Evolutionary conservation across 306 rosid genomes (phyloP).

Genomic region (Lagenaria siceraria): DNA sequence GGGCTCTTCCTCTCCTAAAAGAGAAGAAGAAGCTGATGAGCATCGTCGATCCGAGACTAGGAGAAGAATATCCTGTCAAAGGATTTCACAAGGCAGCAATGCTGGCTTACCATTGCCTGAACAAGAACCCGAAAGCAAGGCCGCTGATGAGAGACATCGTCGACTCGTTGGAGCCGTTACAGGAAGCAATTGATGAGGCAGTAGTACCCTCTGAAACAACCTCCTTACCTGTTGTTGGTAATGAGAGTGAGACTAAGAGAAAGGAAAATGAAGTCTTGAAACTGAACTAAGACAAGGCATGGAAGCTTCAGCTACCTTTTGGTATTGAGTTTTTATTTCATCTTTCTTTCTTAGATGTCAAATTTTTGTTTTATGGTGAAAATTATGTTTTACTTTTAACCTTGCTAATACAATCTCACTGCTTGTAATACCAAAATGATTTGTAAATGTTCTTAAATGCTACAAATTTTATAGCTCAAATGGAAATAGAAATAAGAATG

Average conservation of each 20-base stretch:
- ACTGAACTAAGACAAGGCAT: background rate
- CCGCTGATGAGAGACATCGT: constrained; percentile 94
- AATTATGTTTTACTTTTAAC: background rate
- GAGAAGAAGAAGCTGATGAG: constrained; percentile 73
- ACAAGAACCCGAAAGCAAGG: constrained; percentile 91
- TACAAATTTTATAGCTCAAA: background rate
- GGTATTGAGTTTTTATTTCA: no score
- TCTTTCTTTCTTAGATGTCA: background rate
- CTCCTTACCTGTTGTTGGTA: constrained; percentile 33
- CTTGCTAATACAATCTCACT: background rate
- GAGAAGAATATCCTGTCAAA: constrained; percentile 66
- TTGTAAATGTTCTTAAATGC: background rate
- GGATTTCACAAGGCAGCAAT: constrained; percentile 83
- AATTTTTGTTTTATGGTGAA: background rate
- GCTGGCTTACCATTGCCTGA: constrained; percentile 89
- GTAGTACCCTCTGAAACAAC: constrained; percentile 28
- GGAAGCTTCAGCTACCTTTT: background rate
- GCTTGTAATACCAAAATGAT: background rate
- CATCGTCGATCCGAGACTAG: constrained; percentile 74
- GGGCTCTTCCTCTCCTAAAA: constrained; percentile 89
- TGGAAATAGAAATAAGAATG: background rate
- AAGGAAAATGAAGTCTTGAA: constrained; percentile 27
- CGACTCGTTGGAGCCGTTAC: constrained; percentile 94
- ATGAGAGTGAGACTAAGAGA: constrained; percentile 3
- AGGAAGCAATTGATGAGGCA: constrained; percentile 22